These are phyloP conservation scores for Thelonectria blattea DNA, from an alignment of 2,329 filamentous ascomycete genomes.

Conservation along the genomic window DNA sequence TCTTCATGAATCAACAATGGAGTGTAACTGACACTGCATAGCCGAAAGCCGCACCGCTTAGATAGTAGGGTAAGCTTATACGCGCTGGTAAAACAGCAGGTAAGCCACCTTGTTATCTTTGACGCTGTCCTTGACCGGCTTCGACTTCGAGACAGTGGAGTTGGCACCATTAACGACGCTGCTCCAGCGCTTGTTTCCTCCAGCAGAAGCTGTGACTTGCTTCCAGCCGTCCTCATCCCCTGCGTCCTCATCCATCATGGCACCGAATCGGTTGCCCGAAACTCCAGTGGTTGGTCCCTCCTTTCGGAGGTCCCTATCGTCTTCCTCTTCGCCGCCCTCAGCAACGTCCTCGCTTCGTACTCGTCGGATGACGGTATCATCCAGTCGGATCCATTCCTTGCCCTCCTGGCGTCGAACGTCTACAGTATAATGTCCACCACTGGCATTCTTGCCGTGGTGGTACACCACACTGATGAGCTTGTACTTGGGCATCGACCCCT, in stretches of 20 bases:
- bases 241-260: constrained; percentile 69
- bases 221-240: constrained; percentile 81
- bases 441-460: constrained; percentile 96
- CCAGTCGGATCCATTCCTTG: constrained; percentile 94
- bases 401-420: constrained; percentile 93
- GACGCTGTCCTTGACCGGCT: constrained; percentile 66
- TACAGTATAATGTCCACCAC: constrained; percentile 96
- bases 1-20: constrained; percentile 24
- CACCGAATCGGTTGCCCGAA: constrained; percentile 76
- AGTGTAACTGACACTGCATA: background rate
- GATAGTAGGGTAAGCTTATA: constrained; percentile 49
- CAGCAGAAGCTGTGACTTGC: constrained; percentile 68
- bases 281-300: constrained; percentile 41
- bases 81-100: constrained; percentile 90
- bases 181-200: constrained; percentile 74
- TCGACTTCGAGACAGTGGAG: constrained; percentile 62
- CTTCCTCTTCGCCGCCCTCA: constrained; percentile 82
- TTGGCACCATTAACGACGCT: constrained; percentile 68
- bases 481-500: constrained; percentile 78
- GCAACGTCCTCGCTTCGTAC: constrained; percentile 89
- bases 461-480: constrained; percentile 90
- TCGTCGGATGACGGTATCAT: constrained; percentile 88
- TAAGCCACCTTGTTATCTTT: constrained; percentile 98
- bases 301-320: constrained; percentile 60
- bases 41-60: background rate